Evolutionary conservation across 768 basidiomycete species (phyloP).

Genomic region (Tylopilus sp.): DNA sequence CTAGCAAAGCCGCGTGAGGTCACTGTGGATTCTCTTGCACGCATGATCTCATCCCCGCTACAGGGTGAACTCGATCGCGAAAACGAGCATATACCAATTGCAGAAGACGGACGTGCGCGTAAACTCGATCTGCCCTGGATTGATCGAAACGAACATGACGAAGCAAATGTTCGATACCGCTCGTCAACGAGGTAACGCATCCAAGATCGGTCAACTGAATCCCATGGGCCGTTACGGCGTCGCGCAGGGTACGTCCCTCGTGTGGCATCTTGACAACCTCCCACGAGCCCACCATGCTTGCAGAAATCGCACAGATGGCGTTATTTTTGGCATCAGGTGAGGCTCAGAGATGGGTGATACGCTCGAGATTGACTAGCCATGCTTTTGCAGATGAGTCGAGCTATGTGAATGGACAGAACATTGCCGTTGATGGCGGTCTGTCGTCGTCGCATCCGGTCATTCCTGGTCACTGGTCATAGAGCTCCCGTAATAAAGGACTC

Average conservation of each 20-base stretch:
- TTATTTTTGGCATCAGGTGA: constrained; percentile 86
- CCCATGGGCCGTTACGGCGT: constrained; percentile 81
- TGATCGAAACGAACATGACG: constrained; percentile 96
- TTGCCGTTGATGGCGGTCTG: constrained; percentile 85
- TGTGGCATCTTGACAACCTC: constrained; percentile 10
- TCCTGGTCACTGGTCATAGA: constrained; percentile 67
- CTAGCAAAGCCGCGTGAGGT: constrained; percentile 88
- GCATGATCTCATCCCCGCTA: constrained; percentile 5
- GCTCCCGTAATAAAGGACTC: background rate
- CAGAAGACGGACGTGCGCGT: constrained; percentile 82
- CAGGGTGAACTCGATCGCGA: constrained; percentile 86
- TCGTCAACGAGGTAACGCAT: constrained; percentile 64
- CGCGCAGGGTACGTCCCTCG: constrained; percentile 55
- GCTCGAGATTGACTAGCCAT: constrained; percentile 8
- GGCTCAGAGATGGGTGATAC: constrained; percentile 12
- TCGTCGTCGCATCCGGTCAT: constrained; percentile 76
- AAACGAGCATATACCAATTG: constrained; percentile 78
- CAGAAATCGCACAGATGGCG: constrained; percentile 84
- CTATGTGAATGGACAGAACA: constrained; percentile 88
- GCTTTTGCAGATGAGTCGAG: constrained; percentile 72
- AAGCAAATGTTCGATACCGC: constrained; percentile 72
- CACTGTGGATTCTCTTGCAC: background rate
- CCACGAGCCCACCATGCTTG: constrained; percentile 13
- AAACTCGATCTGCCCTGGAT: constrained; percentile 85
- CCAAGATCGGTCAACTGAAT: constrained; percentile 78